phyloP scores from a whole-genome alignment of 306 rosid species.

The Citrullus mucosospermus region DNA sequence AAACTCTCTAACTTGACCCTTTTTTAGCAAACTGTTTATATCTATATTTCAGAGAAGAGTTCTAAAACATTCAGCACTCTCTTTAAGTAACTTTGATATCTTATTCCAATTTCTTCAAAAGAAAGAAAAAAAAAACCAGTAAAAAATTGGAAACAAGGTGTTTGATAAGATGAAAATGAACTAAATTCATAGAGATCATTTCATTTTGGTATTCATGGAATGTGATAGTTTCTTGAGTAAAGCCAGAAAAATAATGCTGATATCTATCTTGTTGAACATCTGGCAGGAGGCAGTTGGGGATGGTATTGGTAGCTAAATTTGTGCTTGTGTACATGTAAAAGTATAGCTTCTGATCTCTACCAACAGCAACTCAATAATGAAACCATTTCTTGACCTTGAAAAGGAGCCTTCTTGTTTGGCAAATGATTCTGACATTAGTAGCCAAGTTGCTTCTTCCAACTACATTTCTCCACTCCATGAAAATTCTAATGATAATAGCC shows the following conservation, averaged over 20 bases:
- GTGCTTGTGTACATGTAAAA: background rate
- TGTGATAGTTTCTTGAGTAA: background rate
- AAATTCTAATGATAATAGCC: constrained; percentile 21
- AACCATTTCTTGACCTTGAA: constrained; percentile 55
- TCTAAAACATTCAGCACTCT: background rate
- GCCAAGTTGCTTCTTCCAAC: constrained; percentile 58
- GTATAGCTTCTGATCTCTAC: background rate
- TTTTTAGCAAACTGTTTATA: background rate
- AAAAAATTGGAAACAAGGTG: background rate
- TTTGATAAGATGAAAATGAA: background rate
- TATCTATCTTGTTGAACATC: background rate
- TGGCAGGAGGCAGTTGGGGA: background rate
- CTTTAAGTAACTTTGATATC: background rate
- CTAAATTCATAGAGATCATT: background rate
- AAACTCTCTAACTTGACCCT: background rate
- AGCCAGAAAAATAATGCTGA: background rate
- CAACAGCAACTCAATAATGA: constrained; percentile 30
- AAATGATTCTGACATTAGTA: constrained; percentile 61
- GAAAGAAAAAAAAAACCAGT: background rate
- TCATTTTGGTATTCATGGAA: background rate
- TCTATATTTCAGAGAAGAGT: background rate
- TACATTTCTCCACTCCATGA: constrained; percentile 47
- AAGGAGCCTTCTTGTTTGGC: constrained; percentile 49
- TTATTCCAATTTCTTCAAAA: background rate
- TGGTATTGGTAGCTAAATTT: background rate